phyloP scores from a whole-genome alignment of 2,329 filamentous ascomycete genomes.

The Fusarium setosum region DNA sequence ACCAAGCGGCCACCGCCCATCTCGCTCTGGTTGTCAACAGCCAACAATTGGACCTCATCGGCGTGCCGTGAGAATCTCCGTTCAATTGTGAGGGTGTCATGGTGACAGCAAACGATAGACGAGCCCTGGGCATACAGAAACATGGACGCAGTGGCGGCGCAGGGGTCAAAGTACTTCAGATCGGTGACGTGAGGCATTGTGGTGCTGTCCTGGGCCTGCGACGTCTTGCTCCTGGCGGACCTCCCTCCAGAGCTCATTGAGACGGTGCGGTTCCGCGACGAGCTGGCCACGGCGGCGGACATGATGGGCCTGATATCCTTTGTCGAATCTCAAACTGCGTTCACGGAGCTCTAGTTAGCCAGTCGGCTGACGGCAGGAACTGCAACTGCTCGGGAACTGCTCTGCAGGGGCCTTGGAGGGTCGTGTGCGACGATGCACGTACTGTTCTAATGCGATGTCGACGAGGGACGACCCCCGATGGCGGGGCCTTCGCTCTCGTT shows the following conservation, averaged over 20 bases:
- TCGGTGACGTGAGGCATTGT: conserved; percentile 62
- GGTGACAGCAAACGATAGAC: conserved; percentile 86
- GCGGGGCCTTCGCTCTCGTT: conserved; percentile 36
- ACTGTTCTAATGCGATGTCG: conserved; percentile 52
- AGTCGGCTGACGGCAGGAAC: conserved; percentile 37
- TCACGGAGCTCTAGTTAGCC: conserved; percentile 32
- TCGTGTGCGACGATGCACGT: conserved; percentile 53
- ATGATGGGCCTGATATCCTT: conserved; percentile 61
- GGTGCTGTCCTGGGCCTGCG: conserved; percentile 61
- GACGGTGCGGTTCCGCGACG: conserved; percentile 68
- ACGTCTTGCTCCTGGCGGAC: conserved; percentile 59
- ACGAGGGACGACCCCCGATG: conserved; percentile 45
- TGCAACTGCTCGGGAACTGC: conserved; percentile 26
- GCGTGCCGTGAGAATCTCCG: conserved; percentile 85
- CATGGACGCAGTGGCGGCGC: conserved; percentile 89
- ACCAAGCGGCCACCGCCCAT: conserved; percentile 85
- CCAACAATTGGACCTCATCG: conserved; percentile 85
- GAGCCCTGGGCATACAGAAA: conserved; percentile 89
- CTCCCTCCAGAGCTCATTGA: conserved; percentile 69
- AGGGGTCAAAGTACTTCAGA: conserved; percentile 79
- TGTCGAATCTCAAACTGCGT: conserved; percentile 39
- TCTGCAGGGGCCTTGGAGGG: conserved; percentile 40
- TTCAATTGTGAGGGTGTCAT: conserved; percentile 92
- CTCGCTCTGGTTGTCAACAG: conserved; percentile 92
- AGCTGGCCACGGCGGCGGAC: conserved; percentile 64